Evolutionary conservation across 2,329 filamentous ascomycete genomes (phyloP).

Genomic region (Xylariaceae sp.): DNA sequence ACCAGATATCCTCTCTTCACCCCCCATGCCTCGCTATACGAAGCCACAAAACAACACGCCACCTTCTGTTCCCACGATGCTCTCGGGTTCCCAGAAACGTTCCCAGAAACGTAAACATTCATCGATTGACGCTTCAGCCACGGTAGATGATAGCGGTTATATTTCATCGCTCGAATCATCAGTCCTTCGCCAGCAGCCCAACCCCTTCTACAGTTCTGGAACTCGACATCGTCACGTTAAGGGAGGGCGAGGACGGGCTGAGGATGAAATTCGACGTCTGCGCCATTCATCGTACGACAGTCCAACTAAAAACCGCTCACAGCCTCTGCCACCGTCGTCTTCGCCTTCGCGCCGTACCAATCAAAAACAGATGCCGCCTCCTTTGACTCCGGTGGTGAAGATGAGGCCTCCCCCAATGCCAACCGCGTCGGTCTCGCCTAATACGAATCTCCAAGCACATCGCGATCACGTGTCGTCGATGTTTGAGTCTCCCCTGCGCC

Average conservation of each 20-base stretch:
- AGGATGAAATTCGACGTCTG: conserved; percentile 91
- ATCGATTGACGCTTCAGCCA: conserved; percentile 55
- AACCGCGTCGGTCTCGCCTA: conserved; percentile 79
- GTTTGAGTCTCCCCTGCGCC: conserved; percentile 60
- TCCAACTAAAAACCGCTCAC: conserved; percentile 64
- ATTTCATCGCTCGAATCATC: conserved; percentile 96
- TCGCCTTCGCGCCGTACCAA: conserved; percentile 58
- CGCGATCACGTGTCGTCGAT: conserved; percentile 73
- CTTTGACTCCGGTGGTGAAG: conserved; percentile 73
- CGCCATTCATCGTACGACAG: conserved; percentile 91
- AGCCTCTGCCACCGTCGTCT: conserved; percentile 54
- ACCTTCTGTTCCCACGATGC: conserved; percentile 60
- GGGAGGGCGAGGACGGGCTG: conserved; percentile 82
- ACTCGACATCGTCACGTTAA: conserved; percentile 75
- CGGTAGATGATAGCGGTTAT: conserved; percentile 75
- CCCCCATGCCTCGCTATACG: conserved; percentile 63
- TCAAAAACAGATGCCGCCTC: conserved; percentile 62
- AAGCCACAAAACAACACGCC: conserved; percentile 66
- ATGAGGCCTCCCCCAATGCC: conserved; percentile 59
- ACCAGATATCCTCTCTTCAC: conserved; percentile 79
- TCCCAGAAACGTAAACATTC: conserved; percentile 71
- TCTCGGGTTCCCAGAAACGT: conserved; percentile 60
- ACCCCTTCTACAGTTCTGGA: conserved; percentile 68
- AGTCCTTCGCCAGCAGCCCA: conserved; percentile 62
- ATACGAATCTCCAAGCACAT: conserved; percentile 85